Evolutionary conservation across 129 eudicot genomes (phyloP).

Genomic region (Ambrosia trifida): DNA sequence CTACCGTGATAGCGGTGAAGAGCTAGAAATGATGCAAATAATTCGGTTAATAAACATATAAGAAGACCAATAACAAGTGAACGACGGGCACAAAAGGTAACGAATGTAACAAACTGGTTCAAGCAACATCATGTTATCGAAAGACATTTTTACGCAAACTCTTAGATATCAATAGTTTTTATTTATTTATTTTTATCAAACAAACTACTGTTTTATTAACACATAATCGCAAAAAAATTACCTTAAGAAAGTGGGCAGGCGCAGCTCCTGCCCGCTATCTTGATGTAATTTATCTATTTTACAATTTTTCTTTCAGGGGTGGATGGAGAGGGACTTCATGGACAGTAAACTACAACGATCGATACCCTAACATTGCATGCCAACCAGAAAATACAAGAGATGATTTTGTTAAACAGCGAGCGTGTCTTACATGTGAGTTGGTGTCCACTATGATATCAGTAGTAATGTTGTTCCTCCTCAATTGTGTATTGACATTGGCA

Average conservation of each 20-base stretch:
- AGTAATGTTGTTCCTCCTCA: slow-evolving; percentile 53
- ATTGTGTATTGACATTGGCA: slow-evolving; percentile 50
- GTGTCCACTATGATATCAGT: slow-evolving; percentile 60
- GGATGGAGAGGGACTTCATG: background rate
- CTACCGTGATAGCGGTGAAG: slow-evolving; percentile 60
- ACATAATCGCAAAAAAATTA: too few species aligned
- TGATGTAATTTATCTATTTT: too few species aligned
- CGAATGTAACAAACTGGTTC: background rate
- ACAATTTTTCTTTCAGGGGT: background rate
- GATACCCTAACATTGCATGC: slow-evolving; percentile 1
- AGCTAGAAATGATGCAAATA: slow-evolving; percentile 46
- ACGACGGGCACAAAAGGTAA: background rate
- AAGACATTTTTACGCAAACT: background rate
- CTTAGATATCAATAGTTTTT: background rate
- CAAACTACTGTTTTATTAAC: background rate
- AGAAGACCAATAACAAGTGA: background rate
- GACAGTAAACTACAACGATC: background rate
- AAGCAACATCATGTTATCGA: background rate
- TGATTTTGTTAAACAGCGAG: background rate
- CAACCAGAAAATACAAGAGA: slow-evolving; percentile 6
- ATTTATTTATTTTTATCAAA: too few species aligned
- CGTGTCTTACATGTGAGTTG: slow-evolving; percentile 42
- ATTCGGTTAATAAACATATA: slow-evolving; percentile 1
- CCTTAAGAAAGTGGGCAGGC: too few species aligned
- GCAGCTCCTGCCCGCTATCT: too few species aligned